Base-by-base conservation (phyloP, 1,284 basidiomycete species). In the Puccinia coronata region DNA sequence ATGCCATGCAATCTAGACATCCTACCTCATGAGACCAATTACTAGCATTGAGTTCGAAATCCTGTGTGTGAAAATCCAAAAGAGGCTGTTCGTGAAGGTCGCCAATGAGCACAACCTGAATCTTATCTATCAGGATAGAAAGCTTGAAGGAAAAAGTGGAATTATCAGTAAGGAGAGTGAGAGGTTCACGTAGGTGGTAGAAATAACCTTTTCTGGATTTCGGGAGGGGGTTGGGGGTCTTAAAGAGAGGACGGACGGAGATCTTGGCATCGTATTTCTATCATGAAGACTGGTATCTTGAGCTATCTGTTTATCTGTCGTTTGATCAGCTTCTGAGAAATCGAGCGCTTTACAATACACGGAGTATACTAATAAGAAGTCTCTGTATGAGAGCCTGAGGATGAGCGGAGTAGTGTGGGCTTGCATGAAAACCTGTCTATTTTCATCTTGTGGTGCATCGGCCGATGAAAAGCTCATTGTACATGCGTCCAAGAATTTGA, bases 61-160 rank as follows among this genome's bases (percentile, higher is more conserved):
- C 91, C 84, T 92, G 93, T 25, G 96, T 89, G 84, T 91, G 92
- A 47, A 99, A 86, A 86, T 99, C 95, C 31, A 99, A 88, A 88
- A 98, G 90, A 0, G 97, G 97, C 84, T 98, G 92, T 84, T 98
- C 96, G 84, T 99, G 93, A 82, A 95, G 87, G 86, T 99, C 97
- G 2, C 96, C 95, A 82, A 99, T 97, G 47, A 99, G 88, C 69
- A 99, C 91, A 43, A 99, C 88, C 83, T 96, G 92, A 87, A 99
- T 92, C 2, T 96, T 96, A 82, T 96, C 93, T 82, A 96, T 90
- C 0, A 91, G 91, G 0, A 90, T 92, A 85, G 91, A 92, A 82
- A 97, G 88, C 92, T 96, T 47, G n/a, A n/a, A 83, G 0, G 76
- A 41, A 39, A 59, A 61, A 18, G 20, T 14, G 25, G 34, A 72